Evolutionary conservation across 495 filamentous ascomycete genomes (phyloP).

Genomic region (Darksidea phi): DNA sequence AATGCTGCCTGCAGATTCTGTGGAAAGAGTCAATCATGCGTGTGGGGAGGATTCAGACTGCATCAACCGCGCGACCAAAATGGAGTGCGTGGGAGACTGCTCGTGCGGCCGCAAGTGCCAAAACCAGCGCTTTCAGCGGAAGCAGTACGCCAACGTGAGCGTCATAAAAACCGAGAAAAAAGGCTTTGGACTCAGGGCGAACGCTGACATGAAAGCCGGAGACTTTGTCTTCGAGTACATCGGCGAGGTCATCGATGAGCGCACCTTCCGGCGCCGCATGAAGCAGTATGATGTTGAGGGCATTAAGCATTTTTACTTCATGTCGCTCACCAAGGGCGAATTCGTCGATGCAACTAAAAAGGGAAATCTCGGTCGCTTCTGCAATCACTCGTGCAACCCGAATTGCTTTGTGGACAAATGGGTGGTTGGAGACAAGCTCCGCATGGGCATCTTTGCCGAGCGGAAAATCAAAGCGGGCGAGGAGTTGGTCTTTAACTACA

Average conservation of each 20-base stretch:
- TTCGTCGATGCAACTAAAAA: constrained; percentile 98
- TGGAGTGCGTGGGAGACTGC: constrained; percentile 88
- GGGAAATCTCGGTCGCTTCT: constrained; percentile 93
- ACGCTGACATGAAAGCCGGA: constrained; percentile 69
- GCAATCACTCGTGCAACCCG: constrained; percentile 98
- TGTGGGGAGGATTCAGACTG: constrained; percentile 98
- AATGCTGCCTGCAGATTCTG: constrained; percentile 54
- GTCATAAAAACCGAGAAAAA: constrained; percentile 98
- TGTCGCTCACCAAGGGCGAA: constrained; percentile 94
- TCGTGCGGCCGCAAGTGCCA: constrained; percentile 84
- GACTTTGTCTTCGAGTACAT: constrained; percentile 98
- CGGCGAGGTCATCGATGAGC: constrained; percentile 95
- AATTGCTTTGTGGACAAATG: constrained; percentile 99
- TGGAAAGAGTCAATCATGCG: constrained; percentile 66
- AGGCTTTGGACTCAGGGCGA: constrained; percentile 84
- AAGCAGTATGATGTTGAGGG: constrained; percentile 89
- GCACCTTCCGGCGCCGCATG: constrained; percentile 81
- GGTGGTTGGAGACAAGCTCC: constrained; percentile 96
- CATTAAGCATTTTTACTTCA: constrained; percentile 99
- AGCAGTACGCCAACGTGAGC: constrained; percentile 83
- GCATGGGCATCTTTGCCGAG: constrained; percentile 98
- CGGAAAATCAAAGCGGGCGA: constrained; percentile 84
- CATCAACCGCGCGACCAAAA: constrained; percentile 97
- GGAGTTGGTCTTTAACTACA: constrained; percentile 99
- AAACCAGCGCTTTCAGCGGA: constrained; percentile 92